Percentiles rank a stretch among this genome's conserved stretches.
Conservation (phyloP, 2,329 filamentous ascomycete genomes). For the Thelonectria olida region DNA sequence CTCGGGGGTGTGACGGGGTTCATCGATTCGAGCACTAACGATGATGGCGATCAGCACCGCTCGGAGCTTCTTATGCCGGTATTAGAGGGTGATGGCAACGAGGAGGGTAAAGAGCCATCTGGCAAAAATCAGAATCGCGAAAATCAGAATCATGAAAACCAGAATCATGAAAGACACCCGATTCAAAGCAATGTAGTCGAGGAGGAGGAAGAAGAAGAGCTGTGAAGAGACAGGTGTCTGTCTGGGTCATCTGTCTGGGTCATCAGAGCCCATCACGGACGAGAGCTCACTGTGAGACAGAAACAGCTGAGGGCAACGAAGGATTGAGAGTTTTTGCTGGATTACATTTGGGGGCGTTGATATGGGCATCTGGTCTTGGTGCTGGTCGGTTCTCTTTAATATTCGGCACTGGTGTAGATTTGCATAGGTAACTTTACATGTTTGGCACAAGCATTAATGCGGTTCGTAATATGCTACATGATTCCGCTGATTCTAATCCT, state of each 20-base stretch:
- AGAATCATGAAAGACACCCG: background rate
- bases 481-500: slow-evolving; percentile 26
- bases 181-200: too few species aligned
- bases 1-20: slow-evolving; percentile 39
- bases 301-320: slow-evolving; percentile 10
- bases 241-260: slow-evolving; percentile 29
- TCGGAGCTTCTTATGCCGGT: slow-evolving; percentile 36
- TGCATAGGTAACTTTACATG: slow-evolving; percentile 31
- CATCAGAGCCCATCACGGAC: slow-evolving; percentile 40
- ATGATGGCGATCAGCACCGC: slow-evolving; percentile 29
- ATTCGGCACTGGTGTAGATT: slow-evolving; percentile 31
- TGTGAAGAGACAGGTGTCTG: slow-evolving; percentile 27
- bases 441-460: slow-evolving; percentile 37
- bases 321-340: slow-evolving; percentile 1
- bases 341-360: slow-evolving; percentile 35
- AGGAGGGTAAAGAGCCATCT: slow-evolving; percentile 5
- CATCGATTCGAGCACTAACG: slow-evolving; percentile 24
- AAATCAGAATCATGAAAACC: slow-evolving; percentile 15
- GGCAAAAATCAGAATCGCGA: slow-evolving; percentile 2
- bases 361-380: slow-evolving; percentile 25
- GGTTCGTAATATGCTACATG: slow-evolving; percentile 25
- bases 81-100: slow-evolving; percentile 28
- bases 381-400: slow-evolving; percentile 8
- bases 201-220: slow-evolving; percentile 27
- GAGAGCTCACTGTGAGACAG: slow-evolving; percentile 40